Evolutionary conservation across 345 rosid genomes (phyloP).

Genomic region (Camelina laxa): DNA sequence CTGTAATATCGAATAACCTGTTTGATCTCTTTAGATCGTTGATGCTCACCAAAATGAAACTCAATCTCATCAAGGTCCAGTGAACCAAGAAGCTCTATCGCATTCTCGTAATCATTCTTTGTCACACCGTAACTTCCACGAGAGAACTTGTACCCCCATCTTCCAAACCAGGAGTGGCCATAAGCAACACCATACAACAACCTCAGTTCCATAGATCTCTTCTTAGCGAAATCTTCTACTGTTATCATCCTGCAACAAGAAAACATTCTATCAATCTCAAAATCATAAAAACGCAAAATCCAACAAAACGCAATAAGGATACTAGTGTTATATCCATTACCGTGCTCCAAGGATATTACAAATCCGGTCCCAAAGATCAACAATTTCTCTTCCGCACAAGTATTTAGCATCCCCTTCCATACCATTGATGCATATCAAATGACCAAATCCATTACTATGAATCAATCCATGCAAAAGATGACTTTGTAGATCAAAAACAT

Average conservation of each 20-base stretch:
- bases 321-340: constrained; percentile 37
- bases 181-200: constrained; percentile 81
- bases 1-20: constrained; percentile 58
- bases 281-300: background rate
- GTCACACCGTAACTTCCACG: constrained; percentile 82
- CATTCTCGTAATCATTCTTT: constrained; percentile 59
- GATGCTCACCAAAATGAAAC: constrained; percentile 48
- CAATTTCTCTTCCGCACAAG: constrained; percentile 74
- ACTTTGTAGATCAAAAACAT: constrained; percentile 54
- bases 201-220: constrained; percentile 74
- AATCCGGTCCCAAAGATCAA: constrained; percentile 88
- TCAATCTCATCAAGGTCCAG: constrained; percentile 56
- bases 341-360: constrained; percentile 62
- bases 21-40: constrained; percentile 46
- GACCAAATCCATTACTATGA: constrained; percentile 87
- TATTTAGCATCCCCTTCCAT: constrained; percentile 73
- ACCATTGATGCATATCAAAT: constrained; percentile 79
- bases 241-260: constrained; percentile 60
- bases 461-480: constrained; percentile 90
- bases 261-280: constrained; percentile 26
- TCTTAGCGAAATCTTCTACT: constrained; percentile 73
- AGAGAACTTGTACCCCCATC: constrained; percentile 81
- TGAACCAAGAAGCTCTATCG: constrained; percentile 70
- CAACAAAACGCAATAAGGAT: background rate
- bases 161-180: constrained; percentile 89